These are phyloP conservation scores for Phytophthora litchii DNA, from an alignment of 352 stramenopile species.

Conservation along the genomic window DNA sequence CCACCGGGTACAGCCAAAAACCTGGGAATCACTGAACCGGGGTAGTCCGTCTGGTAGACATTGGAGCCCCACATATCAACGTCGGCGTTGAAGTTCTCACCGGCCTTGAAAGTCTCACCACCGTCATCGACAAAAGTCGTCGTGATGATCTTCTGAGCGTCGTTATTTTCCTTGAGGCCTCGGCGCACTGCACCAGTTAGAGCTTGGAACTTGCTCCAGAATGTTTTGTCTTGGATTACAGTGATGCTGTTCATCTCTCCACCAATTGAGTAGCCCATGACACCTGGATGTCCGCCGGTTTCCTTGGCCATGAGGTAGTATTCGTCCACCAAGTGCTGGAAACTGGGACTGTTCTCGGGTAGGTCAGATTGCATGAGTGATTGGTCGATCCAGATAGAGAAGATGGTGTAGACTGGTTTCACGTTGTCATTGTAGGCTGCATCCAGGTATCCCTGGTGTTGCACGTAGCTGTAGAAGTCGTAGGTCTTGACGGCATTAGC, in stretches of 20 bases:
- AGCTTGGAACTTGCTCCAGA: conserved; percentile 68
- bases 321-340: conserved; percentile 53
- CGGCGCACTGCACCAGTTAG: conserved; percentile 57
- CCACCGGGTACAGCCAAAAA: conserved; percentile 46
- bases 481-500: conserved; percentile 79
- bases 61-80: conserved; percentile 80
- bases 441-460: conserved; percentile 62
- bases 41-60: conserved; percentile 72
- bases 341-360: conserved; percentile 34
- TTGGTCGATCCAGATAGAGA: conserved; percentile 80
- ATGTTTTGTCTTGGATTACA: conserved; percentile 51
- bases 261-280: conserved; percentile 79
- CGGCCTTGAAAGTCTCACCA: conserved; percentile 47
- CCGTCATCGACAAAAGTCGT: conserved; percentile 79
- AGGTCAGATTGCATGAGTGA: conserved; percentile 47
- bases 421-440: conserved; percentile 65
- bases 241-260: conserved; percentile 80
- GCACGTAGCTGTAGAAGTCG: conserved; percentile 58
- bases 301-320: conserved; percentile 70
- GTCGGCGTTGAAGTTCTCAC: conserved; percentile 51
- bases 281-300: conserved; percentile 51
- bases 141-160: conserved; percentile 77
- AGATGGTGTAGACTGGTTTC: conserved; percentile 68
- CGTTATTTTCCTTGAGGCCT: conserved; percentile 47
- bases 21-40: conserved; percentile 54